Evolutionary conservation across 805 yeast species (phyloP).

Genomic region (Lipomyces yamadae): DNA sequence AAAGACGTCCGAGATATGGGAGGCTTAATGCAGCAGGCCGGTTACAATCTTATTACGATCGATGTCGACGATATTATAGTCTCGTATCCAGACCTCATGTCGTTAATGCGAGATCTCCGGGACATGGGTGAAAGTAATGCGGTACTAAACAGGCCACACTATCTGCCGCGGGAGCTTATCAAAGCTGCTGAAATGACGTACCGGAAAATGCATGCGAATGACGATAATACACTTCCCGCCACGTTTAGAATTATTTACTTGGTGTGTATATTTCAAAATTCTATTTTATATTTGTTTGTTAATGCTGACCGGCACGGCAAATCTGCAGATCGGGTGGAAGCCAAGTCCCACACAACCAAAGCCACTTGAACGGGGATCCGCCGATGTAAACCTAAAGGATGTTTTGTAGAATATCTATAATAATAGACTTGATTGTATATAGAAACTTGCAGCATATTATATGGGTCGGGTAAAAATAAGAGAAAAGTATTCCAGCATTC

Average conservation of each 20-base stretch:
- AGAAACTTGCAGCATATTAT: neutral
- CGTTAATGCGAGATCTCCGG: slow-evolving; percentile 72
- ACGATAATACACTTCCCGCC: slow-evolving; percentile 65
- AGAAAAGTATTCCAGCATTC: neutral
- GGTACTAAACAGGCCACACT: slow-evolving; percentile 48
- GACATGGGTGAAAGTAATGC: slow-evolving; percentile 87
- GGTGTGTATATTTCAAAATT: slow-evolving; percentile 41
- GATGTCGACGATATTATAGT: slow-evolving; percentile 85
- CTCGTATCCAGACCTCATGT: slow-evolving; percentile 71
- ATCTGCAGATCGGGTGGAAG: slow-evolving; percentile 75
- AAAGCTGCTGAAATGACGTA: slow-evolving; percentile 81
- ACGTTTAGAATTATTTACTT: slow-evolving; percentile 77
- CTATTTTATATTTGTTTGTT: neutral
- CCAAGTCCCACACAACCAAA: slow-evolving; percentile 69
- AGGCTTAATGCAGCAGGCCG: slow-evolving; percentile 69
- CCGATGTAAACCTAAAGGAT: slow-evolving; percentile 69
- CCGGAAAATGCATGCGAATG: slow-evolving; percentile 65
- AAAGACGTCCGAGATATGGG: slow-evolving; percentile 74
- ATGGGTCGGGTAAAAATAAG: neutral
- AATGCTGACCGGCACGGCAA: neutral
- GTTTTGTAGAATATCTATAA: slow-evolving; percentile 46
- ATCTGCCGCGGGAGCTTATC: slow-evolving; percentile 64
- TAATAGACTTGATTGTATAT: neutral
- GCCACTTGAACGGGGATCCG: slow-evolving; percentile 75
- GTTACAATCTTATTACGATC: slow-evolving; percentile 77